Base-by-base conservation (phyloP, 2,329 filamentous ascomycete species). In the Colletotrichum neosansevieriae region DNA sequence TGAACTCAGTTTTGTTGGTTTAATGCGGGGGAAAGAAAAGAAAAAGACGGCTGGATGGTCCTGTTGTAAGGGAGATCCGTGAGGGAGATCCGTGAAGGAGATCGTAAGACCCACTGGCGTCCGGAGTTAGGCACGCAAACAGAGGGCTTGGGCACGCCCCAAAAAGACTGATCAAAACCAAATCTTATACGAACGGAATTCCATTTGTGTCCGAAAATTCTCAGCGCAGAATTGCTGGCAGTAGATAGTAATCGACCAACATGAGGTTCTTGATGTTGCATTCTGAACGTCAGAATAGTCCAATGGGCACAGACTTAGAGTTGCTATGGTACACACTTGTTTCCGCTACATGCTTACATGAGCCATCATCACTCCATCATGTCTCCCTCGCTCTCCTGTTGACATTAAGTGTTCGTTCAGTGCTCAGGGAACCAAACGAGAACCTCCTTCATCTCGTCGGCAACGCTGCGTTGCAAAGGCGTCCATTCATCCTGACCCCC, bases 1-100 rank as follows among this genome's bases (percentile, higher is more conserved):
- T 84, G 67, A 84, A 84, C 72, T 80, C 79, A 4, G 51, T 67
- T 3, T 32, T 67, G 65, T 47, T 68, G 12, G 47, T 59, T n/a
- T 68, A 2, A 32, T 34, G 6, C 5, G 15, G 13, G 36, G 36
- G 36, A 38, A 13, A 6, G n/a, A 34, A 53, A n/a, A 32, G 29
- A 4, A 7, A 5, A 24, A 24, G 5, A 29, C 29, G 6, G 29
- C 29, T 29, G 29, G 6, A 29, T 29, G 29, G 29, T 29, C 29
- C 29, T 9, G 29, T 29, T 29, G 29, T 29, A 6, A 7, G 29
- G 29, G 29, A 29, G 29, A 29, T 29, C 29, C 29, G 29, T 29
- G 29, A 7, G 29, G 29, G 29, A 29, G 29, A 29, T 29, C 29
- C 29, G 29, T 29, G 29, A 29, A 29, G 29, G 29, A 29, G 29